phyloP scores from a whole-genome alignment of 2,329 filamentous ascomycete genomes.

The Dactylonectria macrodidyma region DNA sequence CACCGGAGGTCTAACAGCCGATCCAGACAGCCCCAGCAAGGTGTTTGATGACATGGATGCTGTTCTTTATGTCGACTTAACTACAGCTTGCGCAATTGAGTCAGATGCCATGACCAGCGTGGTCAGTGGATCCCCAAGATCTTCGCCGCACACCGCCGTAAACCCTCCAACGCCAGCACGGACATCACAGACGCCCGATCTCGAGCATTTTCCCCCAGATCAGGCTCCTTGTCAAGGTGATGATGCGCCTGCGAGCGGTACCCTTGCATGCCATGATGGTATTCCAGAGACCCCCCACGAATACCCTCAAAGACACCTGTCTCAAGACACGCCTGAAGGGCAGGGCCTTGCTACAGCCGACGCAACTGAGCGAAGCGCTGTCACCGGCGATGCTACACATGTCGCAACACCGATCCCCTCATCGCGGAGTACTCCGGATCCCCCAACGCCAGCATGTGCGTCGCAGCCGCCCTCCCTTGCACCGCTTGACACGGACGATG shows the following conservation, averaged over 20 bases:
- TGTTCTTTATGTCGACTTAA: neutral
- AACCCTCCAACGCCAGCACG: neutral
- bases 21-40: too few species aligned
- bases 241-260: neutral
- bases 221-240: constrained; percentile 5
- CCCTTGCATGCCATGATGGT: neutral
- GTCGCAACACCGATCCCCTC: neutral
- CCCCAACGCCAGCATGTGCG: neutral
- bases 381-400: neutral
- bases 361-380: neutral
- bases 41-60: too few species aligned
- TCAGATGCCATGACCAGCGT: neutral
- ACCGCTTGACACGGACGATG: neutral
- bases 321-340: neutral
- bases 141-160: neutral
- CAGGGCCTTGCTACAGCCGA: neutral
- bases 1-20: too few species aligned
- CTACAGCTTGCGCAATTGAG: neutral
- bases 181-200: neutral
- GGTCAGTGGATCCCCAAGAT: neutral
- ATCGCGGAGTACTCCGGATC: neutral
- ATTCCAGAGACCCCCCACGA: neutral
- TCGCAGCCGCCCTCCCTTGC: neutral
- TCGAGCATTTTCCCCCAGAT: constrained; percentile 2
- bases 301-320: neutral